These are phyloP conservation scores for Cucumis sativus DNA, from an alignment of 306 rosid genomes.

Conservation along the genomic window DNA sequence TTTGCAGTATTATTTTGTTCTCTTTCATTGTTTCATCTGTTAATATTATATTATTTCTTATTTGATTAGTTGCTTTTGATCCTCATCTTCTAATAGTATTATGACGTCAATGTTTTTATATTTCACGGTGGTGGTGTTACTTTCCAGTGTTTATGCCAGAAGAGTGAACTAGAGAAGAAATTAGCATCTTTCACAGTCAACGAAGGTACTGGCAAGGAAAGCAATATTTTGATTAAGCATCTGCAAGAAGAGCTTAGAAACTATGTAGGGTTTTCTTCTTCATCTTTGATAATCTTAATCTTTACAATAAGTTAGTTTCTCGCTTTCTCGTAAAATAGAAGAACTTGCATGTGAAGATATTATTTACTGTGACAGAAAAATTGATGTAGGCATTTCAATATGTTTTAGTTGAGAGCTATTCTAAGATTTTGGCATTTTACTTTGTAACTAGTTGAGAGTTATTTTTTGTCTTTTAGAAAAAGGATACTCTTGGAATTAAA, in stretches of 20 bases:
- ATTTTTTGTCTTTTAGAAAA: too few relatives aligned
- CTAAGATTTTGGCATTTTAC: too few relatives aligned
- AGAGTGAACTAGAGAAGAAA: conserved; percentile 67
- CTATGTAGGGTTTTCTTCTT: conserved; percentile 43
- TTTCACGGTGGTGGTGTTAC: background rate
- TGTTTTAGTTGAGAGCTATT: too few relatives aligned
- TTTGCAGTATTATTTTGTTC: background rate
- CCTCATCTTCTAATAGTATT: background rate
- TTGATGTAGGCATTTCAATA: too few relatives aligned
- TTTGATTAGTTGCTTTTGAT: background rate
- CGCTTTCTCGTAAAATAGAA: background rate
- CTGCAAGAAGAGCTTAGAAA: conserved; percentile 78
- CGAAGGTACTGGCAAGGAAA: conserved; percentile 35
- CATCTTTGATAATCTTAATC: background rate
- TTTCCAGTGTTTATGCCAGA: conserved; percentile 65
- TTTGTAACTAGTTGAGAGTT: too few relatives aligned
- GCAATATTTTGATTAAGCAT: conserved; percentile 49
- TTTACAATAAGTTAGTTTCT: background rate
- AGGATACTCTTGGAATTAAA: too few relatives aligned
- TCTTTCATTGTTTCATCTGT: background rate
- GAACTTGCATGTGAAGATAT: background rate
- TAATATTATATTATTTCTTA: background rate
- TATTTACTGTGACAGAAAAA: background rate
- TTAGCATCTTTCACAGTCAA: conserved; percentile 44
- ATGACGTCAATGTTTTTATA: background rate